Conservation (phyloP, 768 basidiomycete genomes). For the Kwoniella mangroviensis region DNA sequence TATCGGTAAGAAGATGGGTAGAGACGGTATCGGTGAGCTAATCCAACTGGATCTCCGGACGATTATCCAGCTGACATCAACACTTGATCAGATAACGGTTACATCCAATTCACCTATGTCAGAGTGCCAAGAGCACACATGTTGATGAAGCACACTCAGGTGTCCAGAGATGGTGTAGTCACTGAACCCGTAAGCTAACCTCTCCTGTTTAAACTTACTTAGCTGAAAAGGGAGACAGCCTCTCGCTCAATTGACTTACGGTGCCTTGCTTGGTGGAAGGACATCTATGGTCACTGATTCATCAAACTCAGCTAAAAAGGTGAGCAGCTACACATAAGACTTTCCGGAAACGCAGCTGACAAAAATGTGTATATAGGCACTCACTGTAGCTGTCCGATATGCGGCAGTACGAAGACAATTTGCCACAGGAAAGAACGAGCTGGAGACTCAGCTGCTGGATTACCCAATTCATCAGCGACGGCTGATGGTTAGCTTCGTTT, state of each 20-base stretch:
- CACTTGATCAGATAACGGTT: slow-evolving; percentile 52
- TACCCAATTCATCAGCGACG: slow-evolving; percentile 60
- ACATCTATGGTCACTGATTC: slow-evolving; percentile 59
- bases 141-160: slow-evolving; percentile 62
- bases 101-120: slow-evolving; percentile 60
- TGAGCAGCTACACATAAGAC: slow-evolving; percentile 16
- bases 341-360: neutral
- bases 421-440: slow-evolving; percentile 57
- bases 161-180: slow-evolving; percentile 58
- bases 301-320: slow-evolving; percentile 60
- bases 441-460: slow-evolving; percentile 60
- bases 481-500: slow-evolving; percentile 57
- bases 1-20: slow-evolving; percentile 61
- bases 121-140: slow-evolving; percentile 60
- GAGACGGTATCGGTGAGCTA: slow-evolving; percentile 58
- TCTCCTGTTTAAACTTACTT: neutral
- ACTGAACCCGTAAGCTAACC: slow-evolving; percentile 53
- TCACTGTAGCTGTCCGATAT: slow-evolving; percentile 61
- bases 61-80: neutral
- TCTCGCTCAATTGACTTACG: slow-evolving; percentile 61
- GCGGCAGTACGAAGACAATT: slow-evolving; percentile 60
- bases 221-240: slow-evolving; percentile 39
- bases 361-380: slow-evolving; percentile 35
- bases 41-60: neutral
- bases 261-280: slow-evolving; percentile 59